Conservation (phyloP, 1,284 basidiomycete genomes). For the Apiotrichum gracile region DNA sequence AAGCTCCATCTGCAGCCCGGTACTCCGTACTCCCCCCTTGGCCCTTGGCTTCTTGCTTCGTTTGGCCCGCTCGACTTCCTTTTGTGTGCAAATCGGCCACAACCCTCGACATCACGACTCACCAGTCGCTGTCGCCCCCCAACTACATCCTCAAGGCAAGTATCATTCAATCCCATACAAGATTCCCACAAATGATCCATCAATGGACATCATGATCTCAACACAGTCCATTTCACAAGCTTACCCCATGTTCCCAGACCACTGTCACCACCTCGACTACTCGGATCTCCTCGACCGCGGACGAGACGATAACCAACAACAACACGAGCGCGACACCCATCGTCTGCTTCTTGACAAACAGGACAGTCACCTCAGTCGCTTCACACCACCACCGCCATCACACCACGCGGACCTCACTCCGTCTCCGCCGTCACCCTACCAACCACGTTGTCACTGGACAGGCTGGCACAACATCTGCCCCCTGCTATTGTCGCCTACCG, state of each 20-base stretch:
- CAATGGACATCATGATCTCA: background rate
- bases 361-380: too few species aligned
- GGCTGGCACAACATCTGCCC: constrained; percentile 16
- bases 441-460: background rate
- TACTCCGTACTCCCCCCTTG: too few species aligned
- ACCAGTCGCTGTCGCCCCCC: background rate
- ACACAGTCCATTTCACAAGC: background rate
- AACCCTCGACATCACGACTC: background rate
- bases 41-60: too few species aligned
- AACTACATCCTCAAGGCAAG: constrained; percentile 1
- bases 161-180: background rate
- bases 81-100: too few species aligned
- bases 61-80: too few species aligned
- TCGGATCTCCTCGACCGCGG: background rate
- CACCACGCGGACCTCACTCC: background rate
- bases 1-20: too few species aligned
- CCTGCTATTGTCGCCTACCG: constrained; percentile 7
- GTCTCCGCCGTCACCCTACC: background rate
- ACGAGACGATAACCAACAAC: background rate
- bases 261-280: background rate
- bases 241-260: background rate
- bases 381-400: background rate
- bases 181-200: too few species aligned
- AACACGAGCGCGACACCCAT: background rate
- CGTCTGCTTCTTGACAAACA: too few species aligned